These are phyloP conservation scores for Nelumbo lutea DNA, from an alignment of 164 flowering plant genomes.

Conservation along the genomic window DNA sequence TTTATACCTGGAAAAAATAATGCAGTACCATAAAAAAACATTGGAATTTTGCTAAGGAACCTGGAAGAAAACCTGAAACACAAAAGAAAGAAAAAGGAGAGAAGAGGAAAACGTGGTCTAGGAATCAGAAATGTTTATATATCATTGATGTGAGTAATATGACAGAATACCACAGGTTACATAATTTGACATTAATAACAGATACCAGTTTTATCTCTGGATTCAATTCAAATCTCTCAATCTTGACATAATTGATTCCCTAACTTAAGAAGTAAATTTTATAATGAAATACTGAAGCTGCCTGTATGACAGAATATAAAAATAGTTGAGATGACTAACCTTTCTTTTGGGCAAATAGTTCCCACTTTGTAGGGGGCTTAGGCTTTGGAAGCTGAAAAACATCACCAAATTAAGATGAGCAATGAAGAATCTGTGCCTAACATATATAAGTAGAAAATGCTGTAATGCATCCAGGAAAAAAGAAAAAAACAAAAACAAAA, in stretches of 20 bases:
- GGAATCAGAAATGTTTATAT: no score
- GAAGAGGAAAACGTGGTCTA: no score
- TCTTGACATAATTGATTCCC: background rate
- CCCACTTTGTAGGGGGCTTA: constrained; percentile 93
- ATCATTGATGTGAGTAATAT: no score
- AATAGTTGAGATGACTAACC: constrained; percentile 35
- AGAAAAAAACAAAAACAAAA: background rate
- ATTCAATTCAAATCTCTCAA: background rate
- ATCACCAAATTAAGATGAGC: background rate
- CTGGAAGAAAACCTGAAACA: background rate
- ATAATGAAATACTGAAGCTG: background rate
- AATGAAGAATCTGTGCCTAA: background rate
- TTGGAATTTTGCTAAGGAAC: background rate
- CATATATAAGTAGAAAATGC: background rate
- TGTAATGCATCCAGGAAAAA: background rate
- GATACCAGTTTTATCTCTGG: background rate
- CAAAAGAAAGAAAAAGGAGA: background rate
- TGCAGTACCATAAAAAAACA: background rate
- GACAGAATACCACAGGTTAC: no score
- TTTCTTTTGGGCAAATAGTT: constrained; percentile 70
- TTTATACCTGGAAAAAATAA: constrained; percentile 51
- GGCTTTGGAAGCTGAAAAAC: constrained; percentile 76
- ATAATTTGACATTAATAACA: no score
- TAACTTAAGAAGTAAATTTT: background rate
- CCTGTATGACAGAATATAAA: background rate